Conservation (phyloP, 768 basidiomycete species). For the Suillus bovinus region DNA sequence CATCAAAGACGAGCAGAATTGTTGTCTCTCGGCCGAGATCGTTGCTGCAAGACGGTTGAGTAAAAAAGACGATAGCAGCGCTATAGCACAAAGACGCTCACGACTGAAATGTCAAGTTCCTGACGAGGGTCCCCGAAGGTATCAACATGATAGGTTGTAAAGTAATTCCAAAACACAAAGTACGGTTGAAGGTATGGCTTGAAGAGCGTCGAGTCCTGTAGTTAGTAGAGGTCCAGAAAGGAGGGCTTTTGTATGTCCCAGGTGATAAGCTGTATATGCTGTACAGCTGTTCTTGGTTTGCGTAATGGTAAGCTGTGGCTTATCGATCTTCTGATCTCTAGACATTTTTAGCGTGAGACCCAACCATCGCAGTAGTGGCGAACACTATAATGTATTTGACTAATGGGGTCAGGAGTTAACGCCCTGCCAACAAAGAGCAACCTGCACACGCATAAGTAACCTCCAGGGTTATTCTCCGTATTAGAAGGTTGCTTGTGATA, state of each 20-base stretch:
- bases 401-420: background rate
- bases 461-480: background rate
- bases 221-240: background rate
- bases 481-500: background rate
- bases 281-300: background rate
- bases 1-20: background rate
- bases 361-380: background rate
- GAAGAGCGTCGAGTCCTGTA: background rate
- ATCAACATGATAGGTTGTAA: background rate
- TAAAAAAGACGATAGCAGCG: background rate
- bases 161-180: background rate
- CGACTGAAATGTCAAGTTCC: conserved; percentile 2
- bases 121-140: background rate
- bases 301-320: background rate
- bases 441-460: background rate
- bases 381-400: background rate
- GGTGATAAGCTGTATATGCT: background rate
- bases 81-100: background rate
- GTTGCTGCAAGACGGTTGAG: background rate
- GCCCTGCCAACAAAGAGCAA: background rate
- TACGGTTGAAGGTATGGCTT: background rate
- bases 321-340: background rate
- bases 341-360: background rate
- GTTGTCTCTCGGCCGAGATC: background rate
- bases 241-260: background rate